A percentile compares a stretch with the other conserved stretches of the same genome.
phyloP scores from a whole-genome alignment of 345 rosid species.

The Populus deltoides region DNA sequence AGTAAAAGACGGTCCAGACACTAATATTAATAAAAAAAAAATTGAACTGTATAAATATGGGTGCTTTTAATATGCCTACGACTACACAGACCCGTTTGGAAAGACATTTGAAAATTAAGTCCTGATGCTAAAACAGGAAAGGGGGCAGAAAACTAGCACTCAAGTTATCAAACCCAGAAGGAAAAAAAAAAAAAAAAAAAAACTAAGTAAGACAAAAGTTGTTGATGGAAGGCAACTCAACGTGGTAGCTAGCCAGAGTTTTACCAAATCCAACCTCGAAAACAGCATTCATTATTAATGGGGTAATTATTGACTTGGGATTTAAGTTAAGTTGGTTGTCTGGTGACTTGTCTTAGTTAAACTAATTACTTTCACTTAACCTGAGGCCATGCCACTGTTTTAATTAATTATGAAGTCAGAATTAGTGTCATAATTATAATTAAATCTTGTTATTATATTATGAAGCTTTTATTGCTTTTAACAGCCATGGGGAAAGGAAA shows the following conservation, averaged over 20 bases:
- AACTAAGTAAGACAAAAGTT: not conserved
- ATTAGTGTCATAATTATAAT: not conserved
- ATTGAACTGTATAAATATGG: too few species aligned
- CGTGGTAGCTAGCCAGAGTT: not conserved
- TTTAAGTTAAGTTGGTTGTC: not conserved
- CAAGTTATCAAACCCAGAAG: too few species aligned
- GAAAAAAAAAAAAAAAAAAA: too few species aligned
- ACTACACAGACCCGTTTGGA: too few species aligned
- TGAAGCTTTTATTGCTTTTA: not conserved
- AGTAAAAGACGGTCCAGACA: fast-evolving
- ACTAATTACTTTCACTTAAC: constrained; percentile 1
- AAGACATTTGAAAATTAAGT: too few species aligned
- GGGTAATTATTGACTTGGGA: constrained; percentile 6
- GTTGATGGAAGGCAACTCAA: not conserved
- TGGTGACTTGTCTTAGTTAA: not conserved
- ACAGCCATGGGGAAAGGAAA: not conserved
- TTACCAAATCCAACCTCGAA: not conserved
- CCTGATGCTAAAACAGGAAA: too few species aligned
- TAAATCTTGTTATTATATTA: not conserved
- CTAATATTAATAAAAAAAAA: too few species aligned
- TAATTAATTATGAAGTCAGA: not conserved
- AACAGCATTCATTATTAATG: not conserved
- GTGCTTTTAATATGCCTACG: too few species aligned
- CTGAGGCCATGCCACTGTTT: not conserved
- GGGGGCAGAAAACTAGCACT: too few species aligned